These are phyloP conservation scores for Suillus brevipes DNA, from an alignment of 768 basidiomycete species.

Conservation along the genomic window DNA sequence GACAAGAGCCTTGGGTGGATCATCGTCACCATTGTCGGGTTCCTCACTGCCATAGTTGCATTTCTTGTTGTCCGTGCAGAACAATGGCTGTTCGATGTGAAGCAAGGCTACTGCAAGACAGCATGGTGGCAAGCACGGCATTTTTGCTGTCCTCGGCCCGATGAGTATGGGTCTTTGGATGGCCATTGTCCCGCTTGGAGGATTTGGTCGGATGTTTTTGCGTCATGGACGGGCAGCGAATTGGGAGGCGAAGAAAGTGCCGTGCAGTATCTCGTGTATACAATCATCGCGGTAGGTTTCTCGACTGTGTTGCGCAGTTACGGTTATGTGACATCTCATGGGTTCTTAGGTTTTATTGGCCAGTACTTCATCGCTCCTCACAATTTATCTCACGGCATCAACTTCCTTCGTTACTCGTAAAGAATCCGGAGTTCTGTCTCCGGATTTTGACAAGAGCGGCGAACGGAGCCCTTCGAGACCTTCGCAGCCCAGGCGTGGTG, in stretches of 20 bases:
- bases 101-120: conserved; percentile 81
- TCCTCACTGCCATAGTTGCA: conserved; percentile 82
- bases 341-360: conserved; percentile 67
- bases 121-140: conserved; percentile 73
- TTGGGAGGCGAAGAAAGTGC: conserved; percentile 40
- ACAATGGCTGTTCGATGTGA: conserved; percentile 87
- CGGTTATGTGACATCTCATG: not conserved
- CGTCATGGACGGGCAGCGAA: conserved; percentile 21
- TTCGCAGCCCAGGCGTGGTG: conserved; percentile 52
- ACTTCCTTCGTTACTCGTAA: conserved; percentile 87
- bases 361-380: conserved; percentile 71
- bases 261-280: conserved; percentile 69
- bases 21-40: conserved; percentile 85
- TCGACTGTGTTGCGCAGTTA: conserved; percentile 10
- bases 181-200: conserved; percentile 68
- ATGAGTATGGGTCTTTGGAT: conserved; percentile 15
- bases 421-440: conserved; percentile 72
- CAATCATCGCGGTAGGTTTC: conserved; percentile 71
- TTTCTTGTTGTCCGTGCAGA: conserved; percentile 86
- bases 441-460: conserved; percentile 43
- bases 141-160: conserved; percentile 71
- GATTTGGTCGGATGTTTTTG: conserved; percentile 68
- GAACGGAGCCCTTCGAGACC: conserved; percentile 18
- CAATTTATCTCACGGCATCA: conserved; percentile 84
- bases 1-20: conserved; percentile 89